Evolutionary conservation across 1,284 basidiomycete species (phyloP).

Genomic region (Ganoderma resinaceum): DNA sequence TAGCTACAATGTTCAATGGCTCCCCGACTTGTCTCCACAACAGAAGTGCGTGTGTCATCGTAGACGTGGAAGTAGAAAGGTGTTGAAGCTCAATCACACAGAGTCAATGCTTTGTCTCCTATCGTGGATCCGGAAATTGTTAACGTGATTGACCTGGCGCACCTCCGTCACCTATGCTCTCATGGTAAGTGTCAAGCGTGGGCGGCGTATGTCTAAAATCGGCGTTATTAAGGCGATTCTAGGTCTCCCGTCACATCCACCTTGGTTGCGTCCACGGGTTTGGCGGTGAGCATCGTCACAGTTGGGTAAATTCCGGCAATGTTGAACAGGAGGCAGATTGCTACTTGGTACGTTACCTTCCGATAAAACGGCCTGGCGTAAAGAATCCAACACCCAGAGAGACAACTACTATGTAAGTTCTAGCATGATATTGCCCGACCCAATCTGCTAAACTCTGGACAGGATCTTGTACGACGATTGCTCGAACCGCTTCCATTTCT

Average conservation of each 20-base stretch:
- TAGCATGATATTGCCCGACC: neutral
- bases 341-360: slow-evolving; percentile 67
- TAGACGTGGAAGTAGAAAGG: neutral
- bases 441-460: slow-evolving; percentile 19
- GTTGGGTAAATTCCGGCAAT: slow-evolving; percentile 6
- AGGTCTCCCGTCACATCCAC: slow-evolving; percentile 76
- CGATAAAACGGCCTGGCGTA: slow-evolving; percentile 64
- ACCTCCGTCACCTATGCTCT: slow-evolving; percentile 60
- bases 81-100: slow-evolving; percentile 34
- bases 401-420: slow-evolving; percentile 72
- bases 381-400: slow-evolving; percentile 63
- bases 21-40: slow-evolving; percentile 62
- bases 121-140: slow-evolving; percentile 58
- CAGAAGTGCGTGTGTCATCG: slow-evolving; percentile 57
- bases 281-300: slow-evolving; percentile 65
- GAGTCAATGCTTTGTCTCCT: slow-evolving; percentile 62
- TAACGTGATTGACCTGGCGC: slow-evolving; percentile 62
- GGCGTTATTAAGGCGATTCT: slow-evolving; percentile 6
- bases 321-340: slow-evolving; percentile 49
- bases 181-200: slow-evolving; percentile 50
- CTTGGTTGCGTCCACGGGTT: slow-evolving; percentile 74
- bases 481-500: slow-evolving; percentile 59
- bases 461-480: slow-evolving; percentile 74
- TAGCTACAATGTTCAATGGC: slow-evolving; percentile 64
- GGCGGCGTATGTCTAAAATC: neutral